Base-by-base conservation (phyloP, 768 basidiomycete species). In the Pleurotus giganteus region DNA sequence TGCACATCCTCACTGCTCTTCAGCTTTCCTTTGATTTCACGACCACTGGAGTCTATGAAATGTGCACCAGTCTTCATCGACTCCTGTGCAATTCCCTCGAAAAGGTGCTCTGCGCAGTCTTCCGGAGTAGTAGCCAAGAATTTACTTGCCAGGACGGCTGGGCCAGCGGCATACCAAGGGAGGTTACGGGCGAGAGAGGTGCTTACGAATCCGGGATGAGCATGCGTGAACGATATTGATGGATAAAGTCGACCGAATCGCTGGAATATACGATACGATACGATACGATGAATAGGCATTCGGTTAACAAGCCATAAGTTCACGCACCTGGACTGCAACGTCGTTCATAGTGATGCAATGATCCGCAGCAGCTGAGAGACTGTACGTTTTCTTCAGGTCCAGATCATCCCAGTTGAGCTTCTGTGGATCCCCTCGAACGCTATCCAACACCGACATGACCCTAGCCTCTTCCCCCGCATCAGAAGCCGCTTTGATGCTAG, bases 401-500 rank as follows among this genome's bases (percentile, higher is more conserved):
- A 84, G 68, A 58, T 83, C 80, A n/a, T 82, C 67, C 26, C 76
- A 42, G 56, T 80, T 70, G 7, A 82, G 70, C 8, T 59, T 50
- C 0, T 64, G n/a, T 7, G 29, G 26, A 37, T 37, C 67, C 2
- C 74, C 75, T 0, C 62, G 19, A 0, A 67, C 68, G 1, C 61
- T 4, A 63, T 73, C 66, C 19, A 82, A 58, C 0, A 84, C 70
- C 4, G 75, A 74, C 63, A 83, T 62, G 15, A 77, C 79, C 51
- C 75, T 76, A 19, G 75, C 79, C 47, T 81, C 75, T 57, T 83
- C 77, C 4, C 76, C 79, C 0, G 63, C 70, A 2, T 74, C 74
- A 36, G 67, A 70, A 45, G 49, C 49, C 6, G 80, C 80, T 21
- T 65, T 72, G 52, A 85, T 56, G 0, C 71, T 61, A 1, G 80